Evolutionary conservation across 177 flowering plant species (phyloP).

Genomic region (Vitis hybrid): DNA sequence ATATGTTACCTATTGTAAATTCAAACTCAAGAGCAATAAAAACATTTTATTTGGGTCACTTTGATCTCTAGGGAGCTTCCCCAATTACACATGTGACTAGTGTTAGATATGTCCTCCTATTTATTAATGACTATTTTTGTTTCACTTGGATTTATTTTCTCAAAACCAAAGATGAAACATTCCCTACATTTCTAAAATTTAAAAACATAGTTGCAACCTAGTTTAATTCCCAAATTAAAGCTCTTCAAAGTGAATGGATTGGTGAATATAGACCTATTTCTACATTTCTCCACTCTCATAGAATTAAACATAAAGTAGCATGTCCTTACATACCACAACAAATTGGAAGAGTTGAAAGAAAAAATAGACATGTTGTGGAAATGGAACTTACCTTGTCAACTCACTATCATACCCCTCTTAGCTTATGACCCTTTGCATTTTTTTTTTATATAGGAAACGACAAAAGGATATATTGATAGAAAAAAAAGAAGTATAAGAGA

Average conservation of each 20-base stretch:
- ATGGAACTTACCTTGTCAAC: not conserved
- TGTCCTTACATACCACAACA: not conserved
- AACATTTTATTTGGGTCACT: not conserved
- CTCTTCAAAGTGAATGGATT: not conserved
- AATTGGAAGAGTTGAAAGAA: not conserved
- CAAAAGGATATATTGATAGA: too few relatives aligned
- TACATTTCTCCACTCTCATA: not conserved
- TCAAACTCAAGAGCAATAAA: not conserved
- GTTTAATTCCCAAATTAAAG: not conserved
- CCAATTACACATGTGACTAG: not conserved
- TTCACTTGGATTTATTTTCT: not conserved
- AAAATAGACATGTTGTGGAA: not conserved
- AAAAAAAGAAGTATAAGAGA: too few relatives aligned
- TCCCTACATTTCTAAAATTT: not conserved
- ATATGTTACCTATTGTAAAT: not conserved
- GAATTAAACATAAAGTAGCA: not conserved
- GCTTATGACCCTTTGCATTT: not conserved
- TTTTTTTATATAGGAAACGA: too few relatives aligned
- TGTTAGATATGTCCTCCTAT: not conserved
- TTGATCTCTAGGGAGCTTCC: not conserved
- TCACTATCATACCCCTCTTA: not conserved
- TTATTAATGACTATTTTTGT: not conserved
- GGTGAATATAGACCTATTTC: not conserved
- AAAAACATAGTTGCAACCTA: not conserved
- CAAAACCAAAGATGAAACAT: not conserved